These are phyloP conservation scores for Artemisia annua DNA, from an alignment of 129 eudicot species.

Conservation along the genomic window DNA sequence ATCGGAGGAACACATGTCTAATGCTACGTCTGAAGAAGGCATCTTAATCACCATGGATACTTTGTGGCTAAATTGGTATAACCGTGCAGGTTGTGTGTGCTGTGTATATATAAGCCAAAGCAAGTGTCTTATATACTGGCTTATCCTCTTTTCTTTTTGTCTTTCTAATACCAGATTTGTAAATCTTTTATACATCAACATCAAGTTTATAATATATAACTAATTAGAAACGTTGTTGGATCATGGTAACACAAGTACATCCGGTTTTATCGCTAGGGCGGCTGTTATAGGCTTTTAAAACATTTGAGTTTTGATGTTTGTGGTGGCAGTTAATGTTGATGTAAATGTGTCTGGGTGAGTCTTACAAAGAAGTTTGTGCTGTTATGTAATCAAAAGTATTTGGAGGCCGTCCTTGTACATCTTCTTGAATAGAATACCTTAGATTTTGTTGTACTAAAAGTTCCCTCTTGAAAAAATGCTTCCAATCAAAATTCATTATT, in stretches of 20 bases:
- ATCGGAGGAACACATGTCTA: constrained; percentile 30
- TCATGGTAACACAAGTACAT: background rate
- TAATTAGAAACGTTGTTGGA: background rate
- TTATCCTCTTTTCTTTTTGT: background rate
- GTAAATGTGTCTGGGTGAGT: constrained; percentile 18
- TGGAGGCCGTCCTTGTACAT: too few species aligned
- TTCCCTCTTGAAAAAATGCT: too few species aligned
- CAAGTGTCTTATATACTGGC: constrained; percentile 24
- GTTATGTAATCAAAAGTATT: background rate
- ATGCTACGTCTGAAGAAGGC: constrained; percentile 28
- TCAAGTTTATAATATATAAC: background rate
- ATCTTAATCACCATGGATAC: constrained; percentile 27
- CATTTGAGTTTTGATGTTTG: background rate
- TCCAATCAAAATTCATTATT: too few species aligned
- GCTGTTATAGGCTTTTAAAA: background rate
- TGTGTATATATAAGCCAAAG: constrained; percentile 18
- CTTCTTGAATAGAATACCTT: too few species aligned
- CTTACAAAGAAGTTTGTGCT: constrained; percentile 16
- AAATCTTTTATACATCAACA: background rate
- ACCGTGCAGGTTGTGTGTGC: constrained; percentile 3
- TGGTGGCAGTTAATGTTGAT: constrained; percentile 13
- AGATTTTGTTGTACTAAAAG: too few species aligned
- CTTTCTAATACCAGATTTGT: background rate
- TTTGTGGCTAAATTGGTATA: background rate
- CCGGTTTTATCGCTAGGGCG: background rate